phyloP scores from a whole-genome alignment of 225 moss, liverwort and hornwort genomes.

The Sphagnum tenellum region DNA sequence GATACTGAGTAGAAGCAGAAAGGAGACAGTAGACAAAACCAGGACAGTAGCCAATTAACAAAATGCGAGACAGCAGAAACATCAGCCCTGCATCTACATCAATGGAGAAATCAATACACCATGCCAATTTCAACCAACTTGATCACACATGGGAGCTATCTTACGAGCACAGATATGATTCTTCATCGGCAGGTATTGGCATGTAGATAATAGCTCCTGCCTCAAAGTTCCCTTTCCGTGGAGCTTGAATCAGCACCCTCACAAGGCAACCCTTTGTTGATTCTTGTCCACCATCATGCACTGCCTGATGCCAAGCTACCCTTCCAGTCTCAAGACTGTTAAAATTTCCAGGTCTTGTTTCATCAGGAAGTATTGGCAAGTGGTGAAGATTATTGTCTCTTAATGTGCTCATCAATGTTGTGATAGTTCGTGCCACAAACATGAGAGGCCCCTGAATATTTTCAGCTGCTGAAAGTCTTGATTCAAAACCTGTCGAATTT shows the following conservation, averaged over 20 bases:
- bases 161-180: constrained; percentile 49
- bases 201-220: constrained; percentile 61
- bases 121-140: not conserved
- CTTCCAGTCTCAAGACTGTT: constrained; percentile 1
- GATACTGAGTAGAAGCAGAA: not conserved
- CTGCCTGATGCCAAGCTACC: constrained; percentile 11
- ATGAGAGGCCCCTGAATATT: constrained; percentile 7
- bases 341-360: not conserved
- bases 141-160: constrained; percentile 1
- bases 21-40: not conserved
- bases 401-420: constrained; percentile 14
- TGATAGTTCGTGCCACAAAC: constrained; percentile 32
- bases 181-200: constrained; percentile 44
- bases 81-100: no score
- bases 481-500: constrained; percentile 5
- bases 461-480: constrained; percentile 2
- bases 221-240: constrained; percentile 69
- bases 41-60: no score
- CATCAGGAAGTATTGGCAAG: constrained; percentile 16
- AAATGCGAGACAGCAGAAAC: no score
- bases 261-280: constrained; percentile 37
- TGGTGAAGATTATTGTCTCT: constrained; percentile 19
- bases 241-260: constrained; percentile 59
- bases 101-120: no score
- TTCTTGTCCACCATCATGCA: constrained; percentile 11